Conservation (phyloP, 306 rosid species). For the peach (Prunus persica) region DNA sequence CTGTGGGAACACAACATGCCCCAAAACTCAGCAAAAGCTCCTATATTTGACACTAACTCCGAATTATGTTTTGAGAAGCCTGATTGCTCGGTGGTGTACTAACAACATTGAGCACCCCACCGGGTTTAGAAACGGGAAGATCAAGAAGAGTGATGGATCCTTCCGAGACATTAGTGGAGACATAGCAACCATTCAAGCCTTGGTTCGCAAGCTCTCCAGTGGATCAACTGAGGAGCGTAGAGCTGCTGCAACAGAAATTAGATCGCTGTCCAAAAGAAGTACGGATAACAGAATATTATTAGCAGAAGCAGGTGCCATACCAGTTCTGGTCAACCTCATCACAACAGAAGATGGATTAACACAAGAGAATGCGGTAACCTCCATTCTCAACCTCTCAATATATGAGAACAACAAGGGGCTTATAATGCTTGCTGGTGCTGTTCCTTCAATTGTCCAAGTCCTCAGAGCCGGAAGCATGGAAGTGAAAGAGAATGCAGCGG, state of each 20-base stretch:
- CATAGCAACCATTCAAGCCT: constrained; percentile 64
- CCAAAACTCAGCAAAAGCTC: constrained; percentile 97
- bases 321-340: constrained; percentile 73
- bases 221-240: constrained; percentile 63
- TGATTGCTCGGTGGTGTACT: constrained; percentile 81
- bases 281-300: constrained; percentile 90
- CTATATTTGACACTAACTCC: constrained; percentile 80
- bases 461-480: constrained; percentile 90
- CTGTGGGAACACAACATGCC: constrained; percentile 82
- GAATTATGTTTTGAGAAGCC: constrained; percentile 87
- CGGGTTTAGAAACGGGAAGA: constrained; percentile 76
- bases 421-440: constrained; percentile 94
- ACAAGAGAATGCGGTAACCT: constrained; percentile 91
- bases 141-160: constrained; percentile 86
- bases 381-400: constrained; percentile 91
- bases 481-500: constrained; percentile 93
- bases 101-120: constrained; percentile 80
- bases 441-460: constrained; percentile 92
- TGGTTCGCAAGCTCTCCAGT: constrained; percentile 73
- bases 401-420: constrained; percentile 87
- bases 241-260: constrained; percentile 71
- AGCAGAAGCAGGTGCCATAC: constrained; percentile 95
- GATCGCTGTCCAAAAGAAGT: constrained; percentile 88
- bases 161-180: constrained; percentile 84
- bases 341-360: constrained; percentile 68